Conservation (phyloP, 768 basidiomycete species). For the Chalciporus piperatus region DNA sequence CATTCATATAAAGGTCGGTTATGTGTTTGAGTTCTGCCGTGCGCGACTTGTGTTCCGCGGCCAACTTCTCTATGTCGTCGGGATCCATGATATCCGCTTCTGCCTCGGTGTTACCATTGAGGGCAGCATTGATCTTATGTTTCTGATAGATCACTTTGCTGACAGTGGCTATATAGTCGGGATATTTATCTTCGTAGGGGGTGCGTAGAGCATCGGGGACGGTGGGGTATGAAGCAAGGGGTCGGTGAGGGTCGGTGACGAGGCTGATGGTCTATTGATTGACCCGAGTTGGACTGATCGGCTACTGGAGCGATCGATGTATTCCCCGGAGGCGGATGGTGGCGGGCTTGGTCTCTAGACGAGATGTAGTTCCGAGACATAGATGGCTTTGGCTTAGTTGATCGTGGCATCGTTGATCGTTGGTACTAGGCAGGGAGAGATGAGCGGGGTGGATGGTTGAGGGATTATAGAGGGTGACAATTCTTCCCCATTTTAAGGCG, state of each 20-base stretch:
- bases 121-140: conserved; percentile 48
- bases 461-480: conserved; percentile 15
- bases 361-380: conserved; percentile 64
- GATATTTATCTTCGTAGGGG: conserved; percentile 51
- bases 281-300: conserved; percentile 19
- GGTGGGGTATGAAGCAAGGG: conserved; percentile 33
- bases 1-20: conserved; percentile 35
- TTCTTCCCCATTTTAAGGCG: conserved; percentile 42
- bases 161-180: conserved; percentile 48
- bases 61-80: conserved; percentile 49
- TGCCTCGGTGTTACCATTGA: conserved; percentile 53
- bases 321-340: conserved; percentile 26
- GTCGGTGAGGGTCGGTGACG: conserved; percentile 27
- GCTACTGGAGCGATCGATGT: conserved; percentile 26
- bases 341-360: conserved; percentile 57
- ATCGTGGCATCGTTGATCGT: neutral
- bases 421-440: conserved; percentile 10
- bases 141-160: conserved; percentile 48
- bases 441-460: conserved; percentile 12
- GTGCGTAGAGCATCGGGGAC: conserved; percentile 52
- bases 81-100: conserved; percentile 52
- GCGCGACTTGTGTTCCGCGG: conserved; percentile 42
- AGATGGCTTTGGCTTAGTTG: conserved; percentile 19
- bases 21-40: conserved; percentile 56
- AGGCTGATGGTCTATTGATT: conserved; percentile 12